Base-by-base conservation (phyloP, 1,284 basidiomycete species). In the Stereum hirsutum region DNA sequence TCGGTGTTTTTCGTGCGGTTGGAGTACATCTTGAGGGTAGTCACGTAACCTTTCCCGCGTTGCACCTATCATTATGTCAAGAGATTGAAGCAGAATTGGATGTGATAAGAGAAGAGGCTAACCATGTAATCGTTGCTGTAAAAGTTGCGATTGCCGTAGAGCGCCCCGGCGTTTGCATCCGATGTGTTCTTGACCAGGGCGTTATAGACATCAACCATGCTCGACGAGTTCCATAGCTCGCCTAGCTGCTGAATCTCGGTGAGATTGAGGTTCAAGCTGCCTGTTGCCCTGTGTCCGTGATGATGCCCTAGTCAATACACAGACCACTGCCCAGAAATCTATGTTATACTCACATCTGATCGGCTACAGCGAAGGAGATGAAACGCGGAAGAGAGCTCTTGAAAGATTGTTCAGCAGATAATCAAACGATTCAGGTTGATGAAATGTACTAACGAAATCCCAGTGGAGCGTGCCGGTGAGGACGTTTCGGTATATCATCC, bases 101-200 rank as follows among this genome's bases (percentile, higher is more conserved):
- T 19, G 8, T 11, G 27, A 23, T 19, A 1, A 11, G 15, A 11
- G 15, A 33, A 12, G 25, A 19, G 2, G 37, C 61, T 28, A 48
- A 76, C 80, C 77, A 83, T 80, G 53, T 81, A 83, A 53, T 85
- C 82, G 45, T 75, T 78, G 17, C 66, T 65, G 54, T 70, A 84
- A 57, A 85, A 85, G 66, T 76, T 74, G 26, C 71, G 67, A 52
- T 81, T 83, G 4, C 82, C 81, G 1, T 50, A 44, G 20, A 85
- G 53, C n/a, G 62, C 55, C 0, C 79, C 79, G 3, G 68, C 68
- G 50, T 82, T 83, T n/a, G 76, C 78, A 44, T 64, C 65, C 2
- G 54, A 53, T 3, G 62, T 60, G 31, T 60, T 60, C 11, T 53
- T 50, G 21, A 60, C 50, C 12, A 81, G 59, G 32, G 55, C 62